Evolutionary conservation across 129 eudicot genomes (phyloP), one percentile per base, ranked within the genome.

Genomic region (Chrysanthemum lavandulifolium): DNA sequence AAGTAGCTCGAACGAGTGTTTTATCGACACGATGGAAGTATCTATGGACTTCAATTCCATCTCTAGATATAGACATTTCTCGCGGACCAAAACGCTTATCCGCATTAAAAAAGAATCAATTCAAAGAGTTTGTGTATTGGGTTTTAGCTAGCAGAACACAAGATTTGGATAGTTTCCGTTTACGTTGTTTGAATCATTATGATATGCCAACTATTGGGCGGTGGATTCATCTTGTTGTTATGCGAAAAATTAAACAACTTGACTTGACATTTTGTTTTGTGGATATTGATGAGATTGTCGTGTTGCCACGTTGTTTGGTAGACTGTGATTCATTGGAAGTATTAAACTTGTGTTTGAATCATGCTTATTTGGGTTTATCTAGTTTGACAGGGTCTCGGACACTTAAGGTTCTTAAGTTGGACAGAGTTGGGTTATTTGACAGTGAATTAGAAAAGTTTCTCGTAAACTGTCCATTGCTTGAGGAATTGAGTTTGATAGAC

Each of bases 21-120:
- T 67, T 67, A 4, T 67, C 72, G 0, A 47, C 4, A 67, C 16
- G 72, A 49, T 67, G 72, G 72, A 67, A 40, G 43, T 48, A 67
- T 21, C 6, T 47, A 2, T 67, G 57, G 71, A 66, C 71, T 47
- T 47, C 57, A 49, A n/a, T 49, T 67, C 45, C 58, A 3, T 19
- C 10, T 6, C 6, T 67, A 12, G 12, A 67, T 10, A 45, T 49
- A 19, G 16, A 23, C 25, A 4, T 18, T 48, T 10, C 1, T n/a
- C 57, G 13, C 13, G 8, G 33, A 16, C 8, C n/a, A 2, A 23
- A 23, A 23, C 25, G 25, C 25, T 23, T 23, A 23, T 23, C 25
- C 25, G 47, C 13, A 9, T 65, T 45, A 0, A 16, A 16, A 9
- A 15, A 0, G 8, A 4, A 16, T 13, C 3, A 10, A 65, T 67